These are phyloP conservation scores for Ligustrum vulgare DNA, from an alignment of 257 asterid species.

Conservation along the genomic window DNA sequence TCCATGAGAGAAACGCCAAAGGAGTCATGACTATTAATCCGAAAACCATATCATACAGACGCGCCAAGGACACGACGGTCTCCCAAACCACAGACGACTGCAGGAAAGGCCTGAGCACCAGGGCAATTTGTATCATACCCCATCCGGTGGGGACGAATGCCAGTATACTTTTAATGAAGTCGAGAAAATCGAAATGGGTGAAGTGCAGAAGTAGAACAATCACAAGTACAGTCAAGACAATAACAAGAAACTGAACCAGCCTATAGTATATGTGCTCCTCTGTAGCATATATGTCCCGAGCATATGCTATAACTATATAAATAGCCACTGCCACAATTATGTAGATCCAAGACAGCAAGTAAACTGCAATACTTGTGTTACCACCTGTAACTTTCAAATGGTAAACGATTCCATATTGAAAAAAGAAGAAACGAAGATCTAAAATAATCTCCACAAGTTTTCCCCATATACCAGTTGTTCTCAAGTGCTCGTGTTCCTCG, in stretches of 20 bases:
- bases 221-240: conserved; percentile 44
- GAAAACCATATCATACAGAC: conserved; percentile 78
- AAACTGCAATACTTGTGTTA: conserved; percentile 59
- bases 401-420: conserved; percentile 92
- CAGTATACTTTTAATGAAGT: conserved; percentile 69
- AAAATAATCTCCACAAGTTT: conserved; percentile 81
- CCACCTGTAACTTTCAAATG: conserved; percentile 55
- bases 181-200: conserved; percentile 41
- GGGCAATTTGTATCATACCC: conserved; percentile 90
- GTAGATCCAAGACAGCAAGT: conserved; percentile 85
- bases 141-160: conserved; percentile 97
- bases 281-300: conserved; percentile 73
- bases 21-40: conserved; percentile 91
- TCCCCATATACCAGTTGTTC: conserved; percentile 96
- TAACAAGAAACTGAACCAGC: conserved; percentile 76
- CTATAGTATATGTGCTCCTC: conserved; percentile 73
- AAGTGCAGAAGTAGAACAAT: conserved; percentile 53
- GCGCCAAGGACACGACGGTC: conserved; percentile 86
- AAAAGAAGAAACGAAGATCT: conserved; percentile 91
- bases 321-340: conserved; percentile 56
- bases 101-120: conserved; percentile 82
- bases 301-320: conserved; percentile 62
- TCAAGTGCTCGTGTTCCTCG: conserved; percentile 86
- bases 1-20: conserved; percentile 81
- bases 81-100: conserved; percentile 83